Evolutionary conservation across 163 green algal genomes (phyloP).

Genomic region (Trebouxia gelatinosa): DNA sequence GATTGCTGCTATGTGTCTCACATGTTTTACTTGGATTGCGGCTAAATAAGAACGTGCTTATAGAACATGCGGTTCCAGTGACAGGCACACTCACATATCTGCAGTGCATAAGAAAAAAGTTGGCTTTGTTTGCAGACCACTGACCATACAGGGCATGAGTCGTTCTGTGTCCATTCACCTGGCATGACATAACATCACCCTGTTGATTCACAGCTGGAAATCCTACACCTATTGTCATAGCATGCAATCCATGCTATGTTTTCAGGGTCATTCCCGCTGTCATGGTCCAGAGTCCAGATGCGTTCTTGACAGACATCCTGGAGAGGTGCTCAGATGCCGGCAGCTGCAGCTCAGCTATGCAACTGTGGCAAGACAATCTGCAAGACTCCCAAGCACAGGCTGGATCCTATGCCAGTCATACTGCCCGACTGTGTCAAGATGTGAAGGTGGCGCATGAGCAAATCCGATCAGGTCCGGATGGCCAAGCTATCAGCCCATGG

Average conservation of each 20-base stretch:
- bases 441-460: neutral
- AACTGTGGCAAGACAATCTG: neutral
- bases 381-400: neutral
- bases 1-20: neutral
- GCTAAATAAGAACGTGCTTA: no score
- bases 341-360: neutral
- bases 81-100: no score
- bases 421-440: neutral
- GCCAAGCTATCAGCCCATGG: neutral
- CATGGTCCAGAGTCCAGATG: neutral
- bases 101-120: no score
- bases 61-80: no score
- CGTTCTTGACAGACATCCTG: neutral
- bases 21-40: no score
- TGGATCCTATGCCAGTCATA: neutral
- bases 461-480: neutral
- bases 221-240: neutral
- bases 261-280: neutral
- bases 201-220: neutral
- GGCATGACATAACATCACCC: no score
- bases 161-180: no score
- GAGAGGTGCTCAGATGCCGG: neutral
- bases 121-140: no score
- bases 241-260: neutral
- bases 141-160: no score